Percentiles rank a stretch among this genome's conserved stretches.
Evolutionary conservation across 352 stramenopile species (phyloP).

Genomic region (Phytophthora syringae): DNA sequence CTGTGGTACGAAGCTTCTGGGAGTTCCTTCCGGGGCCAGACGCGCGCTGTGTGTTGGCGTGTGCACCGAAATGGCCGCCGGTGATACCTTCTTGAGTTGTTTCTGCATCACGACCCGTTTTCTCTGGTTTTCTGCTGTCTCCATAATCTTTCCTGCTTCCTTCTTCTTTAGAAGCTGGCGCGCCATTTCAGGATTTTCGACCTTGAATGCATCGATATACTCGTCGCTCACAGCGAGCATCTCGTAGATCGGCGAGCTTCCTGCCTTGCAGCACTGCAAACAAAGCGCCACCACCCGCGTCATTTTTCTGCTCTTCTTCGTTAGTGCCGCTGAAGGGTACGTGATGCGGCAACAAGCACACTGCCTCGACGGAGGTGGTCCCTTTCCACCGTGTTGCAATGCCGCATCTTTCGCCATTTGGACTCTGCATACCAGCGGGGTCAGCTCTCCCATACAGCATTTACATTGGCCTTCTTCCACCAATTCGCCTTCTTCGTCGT

Average conservation of each 20-base stretch:
- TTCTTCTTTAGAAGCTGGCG: constrained; percentile 12
- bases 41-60: neutral
- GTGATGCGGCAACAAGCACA: constrained; percentile 34
- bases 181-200: constrained; percentile 23
- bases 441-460: constrained; percentile 12
- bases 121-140: neutral
- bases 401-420: constrained; percentile 15
- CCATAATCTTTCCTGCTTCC: neutral
- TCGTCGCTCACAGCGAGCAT: constrained; percentile 26
- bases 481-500: constrained; percentile 20
- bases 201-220: constrained; percentile 27
- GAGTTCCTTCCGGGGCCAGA: neutral
- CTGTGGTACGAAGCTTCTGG: neutral
- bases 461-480: constrained; percentile 14
- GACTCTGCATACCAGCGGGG: neutral
- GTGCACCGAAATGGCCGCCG: neutral
- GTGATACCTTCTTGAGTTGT: neutral
- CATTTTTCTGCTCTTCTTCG: constrained; percentile 25
- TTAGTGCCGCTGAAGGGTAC: constrained; percentile 20
- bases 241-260: constrained; percentile 27
- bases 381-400: constrained; percentile 6
- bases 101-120: neutral
- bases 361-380: constrained; percentile 10
- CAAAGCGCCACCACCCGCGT: constrained; percentile 28
- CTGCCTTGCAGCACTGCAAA: constrained; percentile 13